Evolutionary conservation across 441 rosid species (phyloP).

Genomic region (Adansonia gregorii): DNA sequence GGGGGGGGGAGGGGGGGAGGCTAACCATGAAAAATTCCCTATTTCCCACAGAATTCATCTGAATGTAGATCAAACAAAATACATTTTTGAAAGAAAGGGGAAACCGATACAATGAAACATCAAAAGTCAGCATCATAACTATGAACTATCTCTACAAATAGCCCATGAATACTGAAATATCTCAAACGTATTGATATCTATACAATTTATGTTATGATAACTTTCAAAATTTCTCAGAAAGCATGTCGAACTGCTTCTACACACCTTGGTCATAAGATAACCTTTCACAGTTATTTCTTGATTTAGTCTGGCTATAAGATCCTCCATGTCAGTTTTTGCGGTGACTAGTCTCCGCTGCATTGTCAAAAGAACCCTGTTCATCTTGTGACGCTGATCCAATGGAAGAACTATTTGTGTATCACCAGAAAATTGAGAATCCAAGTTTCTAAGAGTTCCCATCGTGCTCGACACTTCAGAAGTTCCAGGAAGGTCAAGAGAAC

Average conservation of each 20-base stretch:
- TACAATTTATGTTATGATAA: not conserved
- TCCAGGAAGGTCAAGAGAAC: constrained; percentile 54
- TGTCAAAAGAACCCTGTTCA: constrained; percentile 75
- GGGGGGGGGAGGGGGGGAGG: not conserved
- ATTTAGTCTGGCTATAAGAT: constrained; percentile 86
- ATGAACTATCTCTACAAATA: not conserved
- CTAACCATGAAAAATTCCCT: not conserved
- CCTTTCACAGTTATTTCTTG: constrained; percentile 91
- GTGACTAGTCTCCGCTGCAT: constrained; percentile 77
- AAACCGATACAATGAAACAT: constrained; percentile 1
- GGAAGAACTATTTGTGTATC: constrained; percentile 76
- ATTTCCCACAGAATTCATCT: not conserved
- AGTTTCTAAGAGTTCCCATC: constrained; percentile 42
- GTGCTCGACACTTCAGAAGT: constrained; percentile 48
- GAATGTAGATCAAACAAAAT: constrained; percentile 2
- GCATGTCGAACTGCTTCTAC: constrained; percentile 17
- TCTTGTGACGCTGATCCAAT: constrained; percentile 71
- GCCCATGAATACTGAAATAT: constrained; percentile 1
- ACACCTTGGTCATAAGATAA: constrained; percentile 88
- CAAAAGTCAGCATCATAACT: constrained; percentile 5
- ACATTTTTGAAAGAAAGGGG: not conserved
- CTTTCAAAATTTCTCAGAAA: constrained; percentile 21
- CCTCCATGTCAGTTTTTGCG: constrained; percentile 98
- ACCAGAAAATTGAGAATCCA: constrained; percentile 47
- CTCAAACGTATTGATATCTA: not conserved